Evolutionary conservation across 176 grass and related monocot species (phyloP).

Genomic region (Carex cristatella): DNA sequence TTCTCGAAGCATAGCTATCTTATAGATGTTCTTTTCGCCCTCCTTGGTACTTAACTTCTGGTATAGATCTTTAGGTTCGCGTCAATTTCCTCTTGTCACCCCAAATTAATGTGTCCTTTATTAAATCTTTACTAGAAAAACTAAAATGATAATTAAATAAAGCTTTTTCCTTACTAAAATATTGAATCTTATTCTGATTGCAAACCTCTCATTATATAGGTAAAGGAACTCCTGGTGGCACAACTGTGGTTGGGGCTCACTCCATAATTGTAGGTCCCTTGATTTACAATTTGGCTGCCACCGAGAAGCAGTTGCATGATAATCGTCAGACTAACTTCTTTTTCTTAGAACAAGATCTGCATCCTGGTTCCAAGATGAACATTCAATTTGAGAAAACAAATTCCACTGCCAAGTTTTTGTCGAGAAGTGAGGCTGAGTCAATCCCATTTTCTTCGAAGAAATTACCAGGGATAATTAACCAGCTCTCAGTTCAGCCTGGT

Average conservation of each 20-base stretch:
- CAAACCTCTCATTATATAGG: neutral
- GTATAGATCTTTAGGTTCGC: no score
- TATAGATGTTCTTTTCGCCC: no score
- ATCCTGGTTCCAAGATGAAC: constrained; percentile 45
- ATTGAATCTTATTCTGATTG: no score
- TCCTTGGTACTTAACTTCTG: no score
- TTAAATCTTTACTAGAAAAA: neutral
- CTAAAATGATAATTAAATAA: neutral
- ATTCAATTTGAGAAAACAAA: constrained; percentile 42
- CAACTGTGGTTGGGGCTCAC: constrained; percentile 21
- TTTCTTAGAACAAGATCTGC: constrained; percentile 64
- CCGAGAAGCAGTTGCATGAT: constrained; percentile 61
- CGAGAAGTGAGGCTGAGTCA: constrained; percentile 37
- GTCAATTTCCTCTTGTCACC: neutral
- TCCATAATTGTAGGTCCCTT: constrained; percentile 5
- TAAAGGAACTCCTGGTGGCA: no score
- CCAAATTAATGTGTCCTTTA: neutral
- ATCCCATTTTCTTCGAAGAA: constrained; percentile 66
- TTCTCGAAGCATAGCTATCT: no score
- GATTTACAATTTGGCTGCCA: constrained; percentile 26
- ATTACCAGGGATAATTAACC: constrained; percentile 47
- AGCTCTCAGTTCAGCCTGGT: constrained; percentile 44
- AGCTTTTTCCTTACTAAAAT: no score
- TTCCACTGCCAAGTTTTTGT: constrained; percentile 38
- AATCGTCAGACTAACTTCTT: constrained; percentile 54